A percentile compares a stretch with the other conserved stretches of the same genome.
These are phyloP conservation scores for Ogataea salicorniae DNA, from an alignment of 805 yeast genomes.

Conservation along the genomic window DNA sequence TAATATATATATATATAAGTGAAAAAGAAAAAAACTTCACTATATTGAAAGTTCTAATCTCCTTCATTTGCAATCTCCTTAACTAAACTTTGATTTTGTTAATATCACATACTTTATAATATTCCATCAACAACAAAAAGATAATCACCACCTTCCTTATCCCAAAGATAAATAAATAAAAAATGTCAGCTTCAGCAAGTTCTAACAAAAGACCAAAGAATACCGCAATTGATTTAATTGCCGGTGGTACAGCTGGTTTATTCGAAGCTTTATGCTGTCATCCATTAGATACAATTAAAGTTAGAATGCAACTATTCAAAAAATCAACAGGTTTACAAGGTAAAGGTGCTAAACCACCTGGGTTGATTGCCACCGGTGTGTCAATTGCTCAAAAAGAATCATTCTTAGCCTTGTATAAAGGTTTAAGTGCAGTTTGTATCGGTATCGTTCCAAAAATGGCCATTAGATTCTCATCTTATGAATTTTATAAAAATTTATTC, in stretches of 20 bases:
- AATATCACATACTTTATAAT: too few relatives aligned
- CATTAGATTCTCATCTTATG: constrained; percentile 90
- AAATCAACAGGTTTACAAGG: constrained; percentile 44
- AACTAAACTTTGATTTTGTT: too few relatives aligned
- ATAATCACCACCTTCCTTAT: not conserved
- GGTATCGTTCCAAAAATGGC: constrained; percentile 99
- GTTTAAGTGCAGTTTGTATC: constrained; percentile 93
- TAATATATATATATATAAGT: too few relatives aligned
- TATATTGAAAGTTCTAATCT: not conserved
- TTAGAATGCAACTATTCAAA: constrained; percentile 88
- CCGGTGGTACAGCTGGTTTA: constrained; percentile 97
- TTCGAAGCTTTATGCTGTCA: constrained; percentile 98
- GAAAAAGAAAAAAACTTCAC: too few relatives aligned
- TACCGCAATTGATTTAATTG: constrained; percentile 63
- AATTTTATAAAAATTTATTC: constrained; percentile 71
- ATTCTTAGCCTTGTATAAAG: constrained; percentile 83
- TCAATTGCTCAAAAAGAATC: constrained; percentile 77
- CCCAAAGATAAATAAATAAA: not conserved
- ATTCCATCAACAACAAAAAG: too few relatives aligned
- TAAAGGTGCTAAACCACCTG: constrained; percentile 60
- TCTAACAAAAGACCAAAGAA: constrained; percentile 28
- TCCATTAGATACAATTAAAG: constrained; percentile 96
- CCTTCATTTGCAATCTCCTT: not conserved
- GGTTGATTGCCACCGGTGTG: constrained; percentile 78
- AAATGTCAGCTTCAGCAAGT: constrained; percentile 20